Evolutionary conservation across 2,329 filamentous ascomycete genomes (phyloP), one percentile per base, ranked within the genome.

Genomic region (Fusarium coffeatum): DNA sequence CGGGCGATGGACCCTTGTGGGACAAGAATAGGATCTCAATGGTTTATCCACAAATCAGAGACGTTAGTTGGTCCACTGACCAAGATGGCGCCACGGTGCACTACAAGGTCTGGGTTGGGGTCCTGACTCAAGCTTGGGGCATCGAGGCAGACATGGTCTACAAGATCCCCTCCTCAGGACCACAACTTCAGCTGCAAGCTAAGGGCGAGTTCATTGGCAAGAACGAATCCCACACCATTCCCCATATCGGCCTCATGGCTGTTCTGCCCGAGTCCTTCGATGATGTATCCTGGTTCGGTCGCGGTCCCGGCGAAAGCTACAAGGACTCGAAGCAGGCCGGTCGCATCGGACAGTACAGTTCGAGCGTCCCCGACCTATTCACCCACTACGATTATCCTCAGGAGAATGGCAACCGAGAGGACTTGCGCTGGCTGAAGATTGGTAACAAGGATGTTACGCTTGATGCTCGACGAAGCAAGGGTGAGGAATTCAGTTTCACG

Each of bases 341-440:
- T 1, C 65, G 60, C 0, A 61, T 69, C 0, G 65, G 65, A 0
- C 37, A 57, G 25, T 69, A 65, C 8, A 65, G 12, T 3, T 55
- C 66, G 4, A 57, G 18, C 0, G 47, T 69, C 0, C 32, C 59
- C 0, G 43, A 65, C 0, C n/a, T 69, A 0, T 69, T 65, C 4
- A 69, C 66, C 0, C 46, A 69, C 28, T 69, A 69, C 15, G 66
- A 69, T 0, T 69, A 65, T 1, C 66, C 66, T 1, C 65, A 69
- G 40, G 65, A 69, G 7, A 69, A 69, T 0, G 66, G 66, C 1
- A 69, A 69, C 3, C 27, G 66, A 0, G 65, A 60, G 5, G 65
- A 69, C 0, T 5, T 69, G 9, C 59, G 65, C 0, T 69, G 59
- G 66, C 3, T 69, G 2, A 59, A 45, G n/a, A 69, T 65, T 13